Evolutionary conservation across 495 filamentous ascomycete species (phyloP), one percentile per base, ranked within the genome.

Genomic region (Physcia stellaris): DNA sequence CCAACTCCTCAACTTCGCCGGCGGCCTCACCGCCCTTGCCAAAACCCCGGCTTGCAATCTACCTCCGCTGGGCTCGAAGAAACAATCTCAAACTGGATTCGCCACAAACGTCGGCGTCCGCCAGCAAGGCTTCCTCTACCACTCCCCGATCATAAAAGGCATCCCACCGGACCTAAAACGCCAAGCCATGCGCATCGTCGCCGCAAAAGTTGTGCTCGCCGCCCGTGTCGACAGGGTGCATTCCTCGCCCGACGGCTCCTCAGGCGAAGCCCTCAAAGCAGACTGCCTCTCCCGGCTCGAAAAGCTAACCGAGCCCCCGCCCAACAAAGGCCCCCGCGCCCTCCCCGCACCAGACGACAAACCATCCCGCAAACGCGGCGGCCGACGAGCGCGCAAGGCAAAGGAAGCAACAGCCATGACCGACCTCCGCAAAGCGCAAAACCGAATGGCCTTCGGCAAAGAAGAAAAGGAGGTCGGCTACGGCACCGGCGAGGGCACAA

Each of bases 371-470:
- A 98, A 98, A 61, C 83, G 90, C 47, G 90, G 90, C 56, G 90
- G 90, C 33, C 69, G 92, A 20, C 71, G 87, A 43, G 90, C 87
- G 4, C 73, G 90, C 27, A 94, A 94, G 56, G 90, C 87, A 42
- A 98, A 98, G 67, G 92, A 95, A 63, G 86, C 87, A 6, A 81
- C 81, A 4, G 88, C 90, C 42, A 93, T 95, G 86, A 98, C 90
- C 2, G 90, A 98, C 40, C 64, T 98, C 22, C 80, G 86, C 40
- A 96, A 96, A 53, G 86, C 87, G 6, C 88, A 94, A 60, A 98
- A 98, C 60, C 75, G 90, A 17, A 79, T 98, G 70, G 86, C 80
- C 0, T 98, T 98, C 47, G 88, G 88, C 35, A 90, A 92, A 50
- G 90, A 96, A 51, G 90, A 98, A 57, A 75, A 79, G 45, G 90